Evolutionary conservation across 176 grass and related monocot species (phyloP).

Genomic region (Rhynchospora breviuscula): DNA sequence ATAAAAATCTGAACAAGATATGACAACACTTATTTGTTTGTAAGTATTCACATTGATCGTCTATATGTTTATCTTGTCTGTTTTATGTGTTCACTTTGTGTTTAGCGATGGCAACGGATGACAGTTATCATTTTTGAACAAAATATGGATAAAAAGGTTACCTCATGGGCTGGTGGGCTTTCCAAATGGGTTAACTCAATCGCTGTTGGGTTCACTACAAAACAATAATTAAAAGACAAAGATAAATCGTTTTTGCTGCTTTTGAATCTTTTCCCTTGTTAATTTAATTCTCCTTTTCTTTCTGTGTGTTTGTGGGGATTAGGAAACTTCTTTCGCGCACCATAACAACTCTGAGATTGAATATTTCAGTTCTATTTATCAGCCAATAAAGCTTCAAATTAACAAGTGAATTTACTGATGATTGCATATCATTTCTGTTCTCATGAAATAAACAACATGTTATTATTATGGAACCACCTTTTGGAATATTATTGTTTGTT

Average conservation of each 20-base stretch:
- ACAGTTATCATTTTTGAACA: too few species aligned
- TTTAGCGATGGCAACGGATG: too few species aligned
- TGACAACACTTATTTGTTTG: too few species aligned
- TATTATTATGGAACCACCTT: neutral
- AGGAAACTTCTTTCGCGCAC: neutral
- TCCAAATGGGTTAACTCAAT: neutral
- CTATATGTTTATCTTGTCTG: too few species aligned
- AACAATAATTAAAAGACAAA: constrained; percentile 16
- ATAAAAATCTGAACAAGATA: too few species aligned
- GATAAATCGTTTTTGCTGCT: neutral
- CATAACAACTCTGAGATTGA: neutral
- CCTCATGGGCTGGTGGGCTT: neutral
- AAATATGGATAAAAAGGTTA: neutral
- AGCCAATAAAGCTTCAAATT: neutral
- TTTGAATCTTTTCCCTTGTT: constrained; percentile 10
- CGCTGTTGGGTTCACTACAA: neutral
- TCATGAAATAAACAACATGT: too few species aligned
- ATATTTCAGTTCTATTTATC: neutral
- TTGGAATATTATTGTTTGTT: constrained; percentile 8
- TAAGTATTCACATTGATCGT: too few species aligned
- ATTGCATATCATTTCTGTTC: neutral
- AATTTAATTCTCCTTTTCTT: constrained; percentile 20
- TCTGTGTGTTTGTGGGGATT: neutral
- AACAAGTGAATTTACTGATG: neutral
- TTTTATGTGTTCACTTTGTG: too few species aligned